Base-by-base conservation (phyloP, 345 rosid species). In the Populus tremula region DNA sequence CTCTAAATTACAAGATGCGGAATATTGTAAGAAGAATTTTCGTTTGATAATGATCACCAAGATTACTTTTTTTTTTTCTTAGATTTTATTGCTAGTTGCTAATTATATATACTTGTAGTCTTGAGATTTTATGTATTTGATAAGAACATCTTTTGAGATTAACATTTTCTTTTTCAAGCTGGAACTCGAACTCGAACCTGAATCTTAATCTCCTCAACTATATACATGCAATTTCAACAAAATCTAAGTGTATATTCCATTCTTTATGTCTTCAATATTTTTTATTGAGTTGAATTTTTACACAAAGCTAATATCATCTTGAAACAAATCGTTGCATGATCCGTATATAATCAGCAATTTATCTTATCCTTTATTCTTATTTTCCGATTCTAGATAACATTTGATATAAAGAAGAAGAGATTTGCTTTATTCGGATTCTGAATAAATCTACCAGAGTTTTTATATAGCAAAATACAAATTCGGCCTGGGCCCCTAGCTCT, bases 361-460 rank as follows among this genome's bases (percentile, higher is more conserved):
- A 71, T 53, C 41, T 71, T 0, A 71, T 9, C 74, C 21, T 71
- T 53, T 71, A 21, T 35, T 71, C 73, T 17, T 49, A 4, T 49
- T 43, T 16, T 17, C 25, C 8, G 39, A 50, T 71, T 53, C 64
- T 53, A 50, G 64, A 53, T 71, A n/a, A 12, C 35, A 43, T 23
- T 69, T 25, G 54, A 35, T 27, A 17, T 11, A 67, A 47, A 27
- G n/a, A 70, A 70, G 23, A 71, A 2, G 23, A 17, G 43, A 53
- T 31, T 71, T 71, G 63, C 74, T 71, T 71, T 53, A 50, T 33
- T 71, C 56, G 29, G 72, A 69, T 69, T 38, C 72, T 69, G 54
- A 33, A 50, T 69, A 12, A 69, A 69, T 69, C 47, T 23, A 11
- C 72, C 2, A 11, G 47, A 10, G 13, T 41, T 41, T 10, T 41